These are phyloP conservation scores for barley (Hordeum vulgare) DNA, from an alignment of 176 grass and related monocot genomes.

Conservation along the genomic window MorexV3_pseudomolecules_assembly NC_058521.1:194030668-194031167, in stretches of 20 bases:
- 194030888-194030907: not conserved
- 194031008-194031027: constrained; percentile 24
- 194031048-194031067: not conserved
- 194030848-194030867: no score
- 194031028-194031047: not conserved
- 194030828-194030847: no score
- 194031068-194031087: not conserved
- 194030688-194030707: no score
- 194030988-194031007: not conserved
- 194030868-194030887: no score
- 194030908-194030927: not conserved
- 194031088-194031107: not conserved
- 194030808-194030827: no score
- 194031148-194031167: not conserved
- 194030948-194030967: not conserved
- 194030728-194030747: no score
- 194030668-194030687: no score
- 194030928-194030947: not conserved
- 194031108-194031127: not conserved
- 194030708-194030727: no score
- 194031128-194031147: not conserved
- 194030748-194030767: no score
- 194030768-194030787: no score
- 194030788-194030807: no score
- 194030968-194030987: not conserved